phyloP scores from a whole-genome alignment of 1,284 basidiomycete genomes.

The Marasmius sp. region DNA sequence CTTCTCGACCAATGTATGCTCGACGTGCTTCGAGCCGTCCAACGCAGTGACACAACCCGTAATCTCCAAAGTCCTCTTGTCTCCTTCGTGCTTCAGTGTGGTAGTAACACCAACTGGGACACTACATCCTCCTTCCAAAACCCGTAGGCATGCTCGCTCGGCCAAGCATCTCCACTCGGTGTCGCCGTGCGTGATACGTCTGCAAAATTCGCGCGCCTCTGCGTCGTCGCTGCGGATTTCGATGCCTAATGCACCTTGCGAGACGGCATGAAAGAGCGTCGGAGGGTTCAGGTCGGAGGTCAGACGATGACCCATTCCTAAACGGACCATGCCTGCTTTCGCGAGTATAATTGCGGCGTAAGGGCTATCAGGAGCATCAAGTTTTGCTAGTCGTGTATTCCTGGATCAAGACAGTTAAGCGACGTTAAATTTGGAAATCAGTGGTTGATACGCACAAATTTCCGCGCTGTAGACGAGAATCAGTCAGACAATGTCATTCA shows the following conservation, averaged over 20 bases:
- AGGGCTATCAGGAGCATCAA: conserved; percentile 83
- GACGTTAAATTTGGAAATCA: conserved; percentile 1
- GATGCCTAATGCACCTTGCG: conserved; percentile 90
- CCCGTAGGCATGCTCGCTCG: conserved; percentile 85
- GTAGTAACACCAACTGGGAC: conserved; percentile 92
- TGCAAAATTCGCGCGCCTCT: conserved; percentile 62
- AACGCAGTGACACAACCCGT: conserved; percentile 82
- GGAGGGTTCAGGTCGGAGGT: conserved; percentile 78
- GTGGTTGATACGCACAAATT: conserved; percentile 61
- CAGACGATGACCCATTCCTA: conserved; percentile 77
- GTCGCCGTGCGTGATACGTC: conserved; percentile 69
- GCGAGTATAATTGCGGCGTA: conserved; percentile 93
- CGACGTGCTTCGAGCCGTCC: conserved; percentile 69
- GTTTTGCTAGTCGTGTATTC: conserved; percentile 88
- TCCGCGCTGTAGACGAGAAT: conserved; percentile 54
- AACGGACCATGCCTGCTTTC: conserved; percentile 88
- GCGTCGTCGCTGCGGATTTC: conserved; percentile 82
- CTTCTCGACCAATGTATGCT: conserved; percentile 58
- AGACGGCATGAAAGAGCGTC: conserved; percentile 85
- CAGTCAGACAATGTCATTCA: conserved; percentile 10
- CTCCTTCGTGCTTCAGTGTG: conserved; percentile 29
- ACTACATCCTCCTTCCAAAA: conserved; percentile 95
- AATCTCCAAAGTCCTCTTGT: conserved; percentile 47
- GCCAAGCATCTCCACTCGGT: conserved; percentile 78
- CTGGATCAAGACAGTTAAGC: conserved; percentile 6